Percentiles rank a stretch among this genome's conserved stretches.
Evolutionary conservation across 768 basidiomycete genomes (phyloP).

Genomic region (Pleurotus tuoliensis): DNA sequence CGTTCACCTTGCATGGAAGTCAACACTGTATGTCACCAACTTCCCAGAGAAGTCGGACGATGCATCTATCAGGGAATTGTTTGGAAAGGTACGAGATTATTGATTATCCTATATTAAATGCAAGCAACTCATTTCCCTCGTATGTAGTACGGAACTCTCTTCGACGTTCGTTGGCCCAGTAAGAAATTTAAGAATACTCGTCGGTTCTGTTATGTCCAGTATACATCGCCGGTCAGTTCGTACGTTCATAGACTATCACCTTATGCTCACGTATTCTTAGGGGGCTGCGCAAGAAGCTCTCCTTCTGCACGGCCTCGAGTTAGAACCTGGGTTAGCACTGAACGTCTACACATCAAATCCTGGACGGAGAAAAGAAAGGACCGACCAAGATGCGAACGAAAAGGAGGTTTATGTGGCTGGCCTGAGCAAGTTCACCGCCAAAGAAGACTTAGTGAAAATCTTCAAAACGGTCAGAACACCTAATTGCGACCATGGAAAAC

Average conservation of each 20-base stretch:
- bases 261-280: constrained; percentile 27
- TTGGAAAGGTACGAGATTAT: constrained; percentile 59
- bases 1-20: constrained; percentile 90
- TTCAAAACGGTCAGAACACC: constrained; percentile 63
- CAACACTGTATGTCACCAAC: constrained; percentile 94
- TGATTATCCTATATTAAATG: background rate
- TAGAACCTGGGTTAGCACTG: constrained; percentile 63
- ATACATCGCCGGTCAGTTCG: constrained; percentile 68
- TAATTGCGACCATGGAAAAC: background rate
- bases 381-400: constrained; percentile 81
- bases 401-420: constrained; percentile 88
- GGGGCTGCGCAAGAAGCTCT: constrained; percentile 70
- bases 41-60: constrained; percentile 88
- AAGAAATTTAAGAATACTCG: constrained; percentile 91
- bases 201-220: constrained; percentile 95
- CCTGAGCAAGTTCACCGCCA: constrained; percentile 71
- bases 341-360: constrained; percentile 90
- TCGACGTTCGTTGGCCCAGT: constrained; percentile 97
- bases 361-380: constrained; percentile 82
- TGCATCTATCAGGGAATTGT: constrained; percentile 65
- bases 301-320: constrained; percentile 73
- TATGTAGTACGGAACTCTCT: constrained; percentile 78
- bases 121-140: background rate
- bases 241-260: background rate
- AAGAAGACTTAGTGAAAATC: constrained; percentile 72